Evolutionary conservation across 1,139 yeast genomes (phyloP).

Genomic region (Lodderomyces metapsilosis): DNA sequence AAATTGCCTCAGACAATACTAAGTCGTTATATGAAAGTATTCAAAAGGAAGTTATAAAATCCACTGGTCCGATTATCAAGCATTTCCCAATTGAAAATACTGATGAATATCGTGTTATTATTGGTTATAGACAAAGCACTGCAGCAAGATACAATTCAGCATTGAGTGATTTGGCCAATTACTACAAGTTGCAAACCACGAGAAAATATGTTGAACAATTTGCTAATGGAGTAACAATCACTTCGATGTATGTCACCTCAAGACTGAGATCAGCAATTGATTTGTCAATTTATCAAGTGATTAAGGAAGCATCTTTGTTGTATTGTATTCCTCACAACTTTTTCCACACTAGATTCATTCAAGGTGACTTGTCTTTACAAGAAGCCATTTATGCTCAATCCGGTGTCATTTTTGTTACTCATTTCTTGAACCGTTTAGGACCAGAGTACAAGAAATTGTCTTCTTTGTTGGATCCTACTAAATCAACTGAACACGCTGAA

Average conservation of each 20-base stretch:
- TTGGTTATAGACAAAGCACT: constrained; percentile 83
- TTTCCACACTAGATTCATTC: constrained; percentile 72
- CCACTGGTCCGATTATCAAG: constrained; percentile 92
- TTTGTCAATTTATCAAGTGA: constrained; percentile 83
- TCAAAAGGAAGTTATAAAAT: constrained; percentile 63
- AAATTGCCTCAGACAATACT: constrained; percentile 78
- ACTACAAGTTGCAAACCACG: constrained; percentile 81
- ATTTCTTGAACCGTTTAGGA: constrained; percentile 91
- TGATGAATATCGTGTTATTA: constrained; percentile 78
- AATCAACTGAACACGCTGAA: constrained; percentile 66
- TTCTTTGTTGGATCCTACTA: constrained; percentile 59
- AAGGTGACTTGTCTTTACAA: constrained; percentile 83
- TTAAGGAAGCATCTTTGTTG: constrained; percentile 89
- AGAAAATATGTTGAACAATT: constrained; percentile 95
- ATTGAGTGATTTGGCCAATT: constrained; percentile 80
- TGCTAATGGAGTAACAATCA: constrained; percentile 81
- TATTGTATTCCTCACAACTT: constrained; percentile 88
- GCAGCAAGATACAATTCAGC: constrained; percentile 90
- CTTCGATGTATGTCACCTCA: constrained; percentile 81
- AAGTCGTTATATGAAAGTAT: constrained; percentile 73
- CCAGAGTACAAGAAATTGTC: constrained; percentile 78
- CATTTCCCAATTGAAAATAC: constrained; percentile 78
- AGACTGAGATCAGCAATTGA: constrained; percentile 48
- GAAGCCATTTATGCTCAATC: constrained; percentile 94
- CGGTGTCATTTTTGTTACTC: constrained; percentile 89